These are phyloP conservation scores for Pseudogymnoascus sp. DNA, from an alignment of 2,329 filamentous ascomycete species.

Conservation along the genomic window DNA sequence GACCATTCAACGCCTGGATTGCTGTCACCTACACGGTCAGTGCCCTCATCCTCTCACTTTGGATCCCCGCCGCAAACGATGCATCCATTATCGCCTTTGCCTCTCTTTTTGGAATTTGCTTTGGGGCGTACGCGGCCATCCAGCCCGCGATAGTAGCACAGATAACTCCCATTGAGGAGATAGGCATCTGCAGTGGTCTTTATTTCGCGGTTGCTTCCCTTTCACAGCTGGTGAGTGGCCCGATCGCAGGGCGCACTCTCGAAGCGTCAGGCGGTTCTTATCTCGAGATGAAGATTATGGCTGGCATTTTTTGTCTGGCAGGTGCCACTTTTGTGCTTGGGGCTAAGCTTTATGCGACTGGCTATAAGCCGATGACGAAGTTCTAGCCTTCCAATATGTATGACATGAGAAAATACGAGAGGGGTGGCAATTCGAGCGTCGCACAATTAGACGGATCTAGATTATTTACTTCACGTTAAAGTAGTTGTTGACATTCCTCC, in stretches of 20 bases:
- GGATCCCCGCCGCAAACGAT: slow-evolving; percentile 43
- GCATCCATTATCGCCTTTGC: slow-evolving; percentile 53
- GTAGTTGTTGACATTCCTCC: not conserved
- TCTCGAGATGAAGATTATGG: not conserved
- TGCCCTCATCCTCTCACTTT: slow-evolving; percentile 40
- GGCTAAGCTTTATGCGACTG: not conserved
- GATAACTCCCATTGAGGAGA: slow-evolving; percentile 57
- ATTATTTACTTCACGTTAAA: not conserved
- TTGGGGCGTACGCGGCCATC: slow-evolving; percentile 55
- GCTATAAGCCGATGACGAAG: not conserved
- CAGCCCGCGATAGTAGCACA: slow-evolving; percentile 56
- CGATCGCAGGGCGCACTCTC: slow-evolving; percentile 55
- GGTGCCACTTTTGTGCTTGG: slow-evolving; percentile 2
- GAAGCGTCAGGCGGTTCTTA: slow-evolving; percentile 12
- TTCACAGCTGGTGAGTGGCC: slow-evolving; percentile 55
- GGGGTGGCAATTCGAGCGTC: not conserved
- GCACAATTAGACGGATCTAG: not conserved
- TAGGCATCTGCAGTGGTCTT: slow-evolving; percentile 58
- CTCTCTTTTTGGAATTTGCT: slow-evolving; percentile 57
- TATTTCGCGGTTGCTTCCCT: slow-evolving; percentile 53
- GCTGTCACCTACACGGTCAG: slow-evolving; percentile 24
- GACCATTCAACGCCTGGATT: slow-evolving; percentile 39
- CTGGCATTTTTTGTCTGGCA: not conserved
- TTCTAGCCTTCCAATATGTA: not conserved
- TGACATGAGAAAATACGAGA: not conserved